A percentile compares a stretch with the other conserved stretches of the same genome.
Evolutionary conservation across 805 yeast species (phyloP).

Genomic region (Wickerhamiella sorbophila): DNA sequence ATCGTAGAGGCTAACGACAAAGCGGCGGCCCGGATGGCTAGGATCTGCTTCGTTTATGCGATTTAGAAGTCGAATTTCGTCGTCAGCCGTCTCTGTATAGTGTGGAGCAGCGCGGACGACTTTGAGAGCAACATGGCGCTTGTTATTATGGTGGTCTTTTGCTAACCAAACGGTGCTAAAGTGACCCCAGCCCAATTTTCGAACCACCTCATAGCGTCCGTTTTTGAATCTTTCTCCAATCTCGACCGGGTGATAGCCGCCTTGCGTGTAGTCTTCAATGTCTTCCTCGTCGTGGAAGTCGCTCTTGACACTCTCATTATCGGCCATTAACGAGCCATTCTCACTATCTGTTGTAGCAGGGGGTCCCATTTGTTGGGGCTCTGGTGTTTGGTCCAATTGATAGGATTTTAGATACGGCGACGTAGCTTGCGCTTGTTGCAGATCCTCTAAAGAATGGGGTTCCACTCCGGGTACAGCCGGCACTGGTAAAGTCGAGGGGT

Average conservation of each 20-base stretch:
- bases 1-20: slow-evolving; percentile 69
- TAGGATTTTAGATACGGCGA: not conserved
- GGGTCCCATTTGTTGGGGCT: not conserved
- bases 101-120: slow-evolving; percentile 83
- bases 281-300: slow-evolving; percentile 60
- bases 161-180: slow-evolving; percentile 95
- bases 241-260: slow-evolving; percentile 91
- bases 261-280: slow-evolving; percentile 67
- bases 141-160: slow-evolving; percentile 36
- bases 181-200: slow-evolving; percentile 98
- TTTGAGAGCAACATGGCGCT: slow-evolving; percentile 81
- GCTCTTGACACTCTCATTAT: slow-evolving; percentile 13
- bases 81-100: slow-evolving; percentile 87
- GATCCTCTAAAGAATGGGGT: too few species aligned
- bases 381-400: not conserved
- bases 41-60: slow-evolving; percentile 45
- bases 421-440: too few species aligned
- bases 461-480: too few species aligned
- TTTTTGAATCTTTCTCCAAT: slow-evolving; percentile 76
- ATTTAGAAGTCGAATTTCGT: slow-evolving; percentile 71
- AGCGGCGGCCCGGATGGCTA: slow-evolving; percentile 66
- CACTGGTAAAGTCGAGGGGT: not conserved
- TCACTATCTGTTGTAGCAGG: slow-evolving; percentile 21
- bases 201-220: slow-evolving; percentile 59
- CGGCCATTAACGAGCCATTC: slow-evolving; percentile 23